Evolutionary conservation across 1,284 basidiomycete species (phyloP), one percentile per base, ranked within the genome.

Genomic region (Moniliophthora roreri): DNA sequence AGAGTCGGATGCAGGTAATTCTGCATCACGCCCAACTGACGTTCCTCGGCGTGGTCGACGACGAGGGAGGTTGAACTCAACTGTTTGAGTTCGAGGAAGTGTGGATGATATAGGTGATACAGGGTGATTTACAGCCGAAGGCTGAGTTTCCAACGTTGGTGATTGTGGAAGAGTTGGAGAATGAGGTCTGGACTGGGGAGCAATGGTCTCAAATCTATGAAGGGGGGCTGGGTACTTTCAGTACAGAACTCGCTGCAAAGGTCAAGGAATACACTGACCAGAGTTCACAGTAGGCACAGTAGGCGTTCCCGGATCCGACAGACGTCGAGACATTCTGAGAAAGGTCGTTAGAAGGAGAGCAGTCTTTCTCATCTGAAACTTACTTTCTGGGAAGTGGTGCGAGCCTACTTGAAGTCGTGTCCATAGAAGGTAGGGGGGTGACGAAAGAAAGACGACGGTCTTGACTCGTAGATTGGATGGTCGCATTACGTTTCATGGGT

Each of bases 51-150:
- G 11, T 15, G 44, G 41, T 26, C 58, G 48, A 10, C 58, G 56
- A 32, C 53, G 56, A 21, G 53, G 53, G 34, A 57, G 50, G 20
- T 77, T 78, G 60, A 82, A 83, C 53, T 87, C 85, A 21, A 87
- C 70, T 0, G 83, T 86, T 54, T 81, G 78, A 13, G 80, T 79
- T 2, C 78, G 77, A 44, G 68, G 69, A 39, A 71, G 72, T 59
- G 60, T 56, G 26, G 55, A 16, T n/a, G 44, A 26, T 24, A 28
- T 46, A 32, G 24, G 24, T 11, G 21, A 32, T 32, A 11, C 28
- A 32, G 28, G 28, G 28, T 32, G 7, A 32, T 6, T 11, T 32
- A 11, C 28, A 32, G 6, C 7, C 7, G 28, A 32, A 32, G 11
- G 28, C 6, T 11, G 28, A 32, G 28, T 32, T 11, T 32, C 28